Base-by-base conservation (phyloP, 192 early-diverging fungal species). In the Backusella tuberculispora region DNA sequence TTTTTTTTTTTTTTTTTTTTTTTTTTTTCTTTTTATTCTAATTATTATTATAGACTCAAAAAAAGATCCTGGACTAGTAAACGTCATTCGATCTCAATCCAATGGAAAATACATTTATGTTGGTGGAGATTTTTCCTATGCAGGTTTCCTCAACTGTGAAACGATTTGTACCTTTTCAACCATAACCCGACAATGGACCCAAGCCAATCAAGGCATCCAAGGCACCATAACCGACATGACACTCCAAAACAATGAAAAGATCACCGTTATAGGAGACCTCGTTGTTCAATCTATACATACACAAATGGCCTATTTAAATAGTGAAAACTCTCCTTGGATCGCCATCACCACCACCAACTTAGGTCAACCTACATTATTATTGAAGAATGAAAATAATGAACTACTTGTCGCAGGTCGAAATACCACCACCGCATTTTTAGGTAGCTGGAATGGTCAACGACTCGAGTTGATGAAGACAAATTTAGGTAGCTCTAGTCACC, bases 71-170 rank as follows among this genome's bases (percentile, higher is more conserved):
- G 45, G 48, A 5, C 40, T 38, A 13, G 78, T 83, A 5, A 83
- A 77, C 43, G 46, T 67, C 29, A 77, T 76, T 26, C 67, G 42
- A 26, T 9, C 38, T 40, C 46, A 44, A 17, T 8, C 46, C 38
- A 72, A 69, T 45, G 76, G 75, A n/a, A 77, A 79, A 41, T 74
- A 34, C 0, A 72, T 89, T 14, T 24, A 84, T 63, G 88, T 88
- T 3, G 89, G 80, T 17, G 89, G 88, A 5, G 81, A 81, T 13
- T 90, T 90, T 76, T 74, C 80, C 56, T 88, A 85, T 64, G 84
- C 84, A 47, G 83, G 85, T 0, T 75, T 50, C 5, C 34, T 80
- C 17, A 46, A 66, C 8, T 80, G 81, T 38, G 53, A 42, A 15
- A 56, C 63, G 0, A 74, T 83, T 21, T 83, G 81, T 63, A 44